Base-by-base conservation (phyloP, 345 rosid genomes). In the Raphanus raphanistrum region DNA sequence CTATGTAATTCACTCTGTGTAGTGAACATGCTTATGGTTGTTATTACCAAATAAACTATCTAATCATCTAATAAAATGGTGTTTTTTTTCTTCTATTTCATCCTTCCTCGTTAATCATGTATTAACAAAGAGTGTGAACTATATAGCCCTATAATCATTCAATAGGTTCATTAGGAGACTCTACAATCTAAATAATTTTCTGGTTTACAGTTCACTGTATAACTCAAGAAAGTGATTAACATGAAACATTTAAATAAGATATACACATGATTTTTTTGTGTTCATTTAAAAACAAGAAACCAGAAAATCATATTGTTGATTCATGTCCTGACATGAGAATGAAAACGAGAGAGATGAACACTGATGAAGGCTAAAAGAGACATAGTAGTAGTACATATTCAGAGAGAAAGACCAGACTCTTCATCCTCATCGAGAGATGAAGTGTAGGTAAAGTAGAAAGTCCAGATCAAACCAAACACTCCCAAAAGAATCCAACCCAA, bases 401-500 rank as follows among this genome's bases (percentile, higher is more conserved):
- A 95, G 68, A 94, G 98, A 16, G 98, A 94, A 84, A 92, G 82
- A 41, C 97, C 98, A 5, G 98, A 92, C 6, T 94, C 98, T 58
- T 90, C 98, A 73, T 92, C 97, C 0, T 94, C 97, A 26, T 92
- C 93, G 6, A 76, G 80, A 70, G 82, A 35, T 17, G 89, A 72
- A 45, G 97, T 68, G 90, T 92, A 94, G 74, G 82, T n/a, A 16
- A 82, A 71, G 87, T 86, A 94, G 80, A 94, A 81, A 15, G 93
- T 17, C 97, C 98, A 94, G 64, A 94, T 89, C 73, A 94, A 82
- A 73, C 86, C 92, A 35, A 94, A 94, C 36, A 94, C 91, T 13
- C 92, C 98, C 15, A 92, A 67, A 73, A 94, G 84, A 77, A 94
- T 88, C 98, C 98, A 94, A 9, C 84, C 98, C 64, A 92, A 92